Evolutionary conservation across 495 filamentous ascomycete genomes (phyloP).

Genomic region (Aspergillus affinis): DNA sequence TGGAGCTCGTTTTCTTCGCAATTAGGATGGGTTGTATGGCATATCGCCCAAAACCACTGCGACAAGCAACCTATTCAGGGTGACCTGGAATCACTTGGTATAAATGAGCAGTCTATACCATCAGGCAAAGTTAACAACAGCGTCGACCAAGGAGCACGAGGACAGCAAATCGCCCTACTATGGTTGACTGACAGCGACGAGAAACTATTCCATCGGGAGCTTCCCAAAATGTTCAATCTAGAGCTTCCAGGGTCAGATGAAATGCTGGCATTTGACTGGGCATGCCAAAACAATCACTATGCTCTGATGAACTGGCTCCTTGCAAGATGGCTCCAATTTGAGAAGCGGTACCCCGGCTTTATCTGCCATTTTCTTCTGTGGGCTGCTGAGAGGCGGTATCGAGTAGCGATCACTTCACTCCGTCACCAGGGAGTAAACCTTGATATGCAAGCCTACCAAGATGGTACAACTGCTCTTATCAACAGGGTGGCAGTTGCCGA

Average conservation of each 20-base stretch:
- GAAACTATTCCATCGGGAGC: neutral
- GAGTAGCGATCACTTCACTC: constrained; percentile 1
- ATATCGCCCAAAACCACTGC: constrained; percentile 14
- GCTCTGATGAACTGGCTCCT: constrained; percentile 13
- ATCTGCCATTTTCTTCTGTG: constrained; percentile 4
- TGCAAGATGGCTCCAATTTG: constrained; percentile 7
- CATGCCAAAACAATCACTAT: constrained; percentile 6
- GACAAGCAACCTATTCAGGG: constrained; percentile 11
- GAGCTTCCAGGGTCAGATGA: constrained; percentile 6
- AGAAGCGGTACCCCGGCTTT: neutral
- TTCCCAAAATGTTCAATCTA: neutral
- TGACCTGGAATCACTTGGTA: constrained; percentile 8
- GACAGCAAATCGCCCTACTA: constrained; percentile 7
- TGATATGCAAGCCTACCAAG: constrained; percentile 2
- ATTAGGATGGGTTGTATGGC: constrained; percentile 34
- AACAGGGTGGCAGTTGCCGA: neutral
- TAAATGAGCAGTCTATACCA: neutral
- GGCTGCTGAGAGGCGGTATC: constrained; percentile 3
- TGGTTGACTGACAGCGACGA: constrained; percentile 14
- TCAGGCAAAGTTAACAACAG: neutral
- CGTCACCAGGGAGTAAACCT: constrained; percentile 8
- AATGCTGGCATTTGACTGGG: constrained; percentile 17
- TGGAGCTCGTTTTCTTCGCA: constrained; percentile 25
- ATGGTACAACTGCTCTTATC: constrained; percentile 6
- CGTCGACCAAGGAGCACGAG: neutral